phyloP scores from a whole-genome alignment of 1,284 basidiomycete genomes.

The Marasmius tenuissimus region DNA sequence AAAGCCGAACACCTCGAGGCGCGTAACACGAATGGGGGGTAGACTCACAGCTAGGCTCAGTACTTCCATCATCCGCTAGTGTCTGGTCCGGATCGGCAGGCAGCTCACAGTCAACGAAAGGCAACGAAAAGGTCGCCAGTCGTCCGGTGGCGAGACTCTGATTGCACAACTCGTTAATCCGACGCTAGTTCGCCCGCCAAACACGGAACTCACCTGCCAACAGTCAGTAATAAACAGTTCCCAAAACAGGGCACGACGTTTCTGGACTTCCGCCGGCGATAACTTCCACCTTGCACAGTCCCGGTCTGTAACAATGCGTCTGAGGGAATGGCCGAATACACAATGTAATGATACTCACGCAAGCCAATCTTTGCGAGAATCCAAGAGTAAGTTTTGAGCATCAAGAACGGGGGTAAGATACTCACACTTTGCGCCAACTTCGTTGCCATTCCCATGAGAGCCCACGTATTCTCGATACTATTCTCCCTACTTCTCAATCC shows the following conservation, averaged over 20 bases:
- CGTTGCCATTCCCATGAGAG: slow-evolving; percentile 56
- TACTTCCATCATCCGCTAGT: slow-evolving; percentile 50
- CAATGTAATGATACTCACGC: slow-evolving; percentile 42
- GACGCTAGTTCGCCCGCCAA: not conserved
- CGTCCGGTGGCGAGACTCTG: slow-evolving; percentile 66
- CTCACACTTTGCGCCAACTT: slow-evolving; percentile 67
- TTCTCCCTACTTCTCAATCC: slow-evolving; percentile 57
- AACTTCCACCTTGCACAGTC: slow-evolving; percentile 70
- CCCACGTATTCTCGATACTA: slow-evolving; percentile 63
- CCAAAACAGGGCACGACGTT: slow-evolving; percentile 71
- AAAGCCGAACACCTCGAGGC: not conserved
- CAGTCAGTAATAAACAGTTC: slow-evolving; percentile 69
- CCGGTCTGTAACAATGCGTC: slow-evolving; percentile 44
- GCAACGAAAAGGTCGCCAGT: slow-evolving; percentile 61
- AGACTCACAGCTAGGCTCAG: slow-evolving; percentile 54
- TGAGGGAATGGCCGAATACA: not conserved
- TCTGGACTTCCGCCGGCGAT: slow-evolving; percentile 58
- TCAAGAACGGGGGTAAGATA: slow-evolving; percentile 18
- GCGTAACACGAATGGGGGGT: slow-evolving; percentile 8
- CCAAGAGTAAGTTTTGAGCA: slow-evolving; percentile 6
- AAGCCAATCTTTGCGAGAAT: slow-evolving; percentile 52
- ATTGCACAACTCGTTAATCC: not conserved
- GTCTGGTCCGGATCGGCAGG: slow-evolving; percentile 55
- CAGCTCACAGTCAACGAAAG: slow-evolving; percentile 66
- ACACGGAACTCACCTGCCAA: slow-evolving; percentile 51